A percentile compares a stretch with the other conserved stretches of the same genome.
phyloP scores from a whole-genome alignment of 2,329 filamentous ascomycete species.

The Aspergillus puulaauensis region DNA sequence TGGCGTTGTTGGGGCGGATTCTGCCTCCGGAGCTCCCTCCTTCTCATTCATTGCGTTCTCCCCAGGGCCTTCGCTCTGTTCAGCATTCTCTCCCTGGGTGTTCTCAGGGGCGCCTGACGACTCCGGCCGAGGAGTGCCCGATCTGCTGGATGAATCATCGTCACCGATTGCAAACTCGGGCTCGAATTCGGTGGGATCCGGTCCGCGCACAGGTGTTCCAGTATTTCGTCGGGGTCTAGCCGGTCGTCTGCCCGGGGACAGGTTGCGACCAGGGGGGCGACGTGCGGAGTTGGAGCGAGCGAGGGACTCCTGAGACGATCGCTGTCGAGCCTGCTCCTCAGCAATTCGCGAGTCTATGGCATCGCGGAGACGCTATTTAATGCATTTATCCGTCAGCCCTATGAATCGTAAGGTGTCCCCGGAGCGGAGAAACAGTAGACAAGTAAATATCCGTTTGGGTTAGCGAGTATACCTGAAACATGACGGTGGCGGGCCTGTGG shows the following conservation, averaged over 20 bases:
- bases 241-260: conserved; percentile 28
- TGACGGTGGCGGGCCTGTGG: conserved; percentile 25
- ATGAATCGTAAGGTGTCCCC: neutral
- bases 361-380: conserved; percentile 70
- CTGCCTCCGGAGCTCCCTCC: conserved; percentile 22
- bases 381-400: neutral
- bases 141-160: conserved; percentile 66
- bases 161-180: conserved; percentile 84
- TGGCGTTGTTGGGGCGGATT: conserved; percentile 26
- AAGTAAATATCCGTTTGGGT: conserved; percentile 3
- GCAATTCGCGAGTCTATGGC: conserved; percentile 85
- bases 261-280: conserved; percentile 33
- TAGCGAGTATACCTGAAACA: conserved; percentile 30
- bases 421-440: conserved; percentile 1
- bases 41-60: conserved; percentile 21
- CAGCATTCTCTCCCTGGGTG: conserved; percentile 21
- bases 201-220: conserved; percentile 54
- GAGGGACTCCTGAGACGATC: conserved; percentile 46
- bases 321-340: conserved; percentile 84
- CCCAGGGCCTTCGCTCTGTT: conserved; percentile 21
- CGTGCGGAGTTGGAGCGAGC: conserved; percentile 46
- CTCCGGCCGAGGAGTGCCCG: conserved; percentile 58
- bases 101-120: conserved; percentile 35
- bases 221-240: conserved; percentile 36
- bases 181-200: conserved; percentile 86